phyloP scores from a whole-genome alignment of 345 rosid genomes.

The Ceriops decandra region DNA sequence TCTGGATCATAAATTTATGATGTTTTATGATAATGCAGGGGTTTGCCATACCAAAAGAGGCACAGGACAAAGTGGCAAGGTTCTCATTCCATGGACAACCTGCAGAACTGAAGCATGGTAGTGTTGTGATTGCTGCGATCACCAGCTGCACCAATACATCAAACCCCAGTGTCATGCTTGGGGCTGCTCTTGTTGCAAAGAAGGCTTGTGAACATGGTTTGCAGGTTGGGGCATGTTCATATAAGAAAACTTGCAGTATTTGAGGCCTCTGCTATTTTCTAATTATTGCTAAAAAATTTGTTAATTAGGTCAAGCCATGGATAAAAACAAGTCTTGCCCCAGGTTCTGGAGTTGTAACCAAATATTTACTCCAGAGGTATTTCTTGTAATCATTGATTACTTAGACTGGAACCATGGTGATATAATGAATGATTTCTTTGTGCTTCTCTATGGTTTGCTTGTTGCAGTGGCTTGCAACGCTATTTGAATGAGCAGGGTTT shows the following conservation, averaged over 20 bases:
- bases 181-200: slow-evolving; percentile 35
- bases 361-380: slow-evolving; percentile 77
- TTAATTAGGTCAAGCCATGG: slow-evolving; percentile 88
- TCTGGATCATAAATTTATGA: not conserved
- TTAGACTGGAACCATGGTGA: too few relatives aligned
- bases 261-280: too few relatives aligned
- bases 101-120: slow-evolving; percentile 31
- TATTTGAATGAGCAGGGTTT: slow-evolving; percentile 30
- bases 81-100: slow-evolving; percentile 74
- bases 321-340: slow-evolving; percentile 99
- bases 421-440: too few relatives aligned
- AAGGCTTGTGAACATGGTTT: slow-evolving; percentile 91
- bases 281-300: too few relatives aligned
- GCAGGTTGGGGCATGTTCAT: slow-evolving; percentile 44
- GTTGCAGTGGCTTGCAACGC: slow-evolving; percentile 58
- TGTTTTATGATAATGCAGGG: slow-evolving; percentile 44
- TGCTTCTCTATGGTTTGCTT: not conserved
- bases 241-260: too few relatives aligned
- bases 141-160: slow-evolving; percentile 37
- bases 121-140: slow-evolving; percentile 34
- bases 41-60: slow-evolving; percentile 86
- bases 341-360: slow-evolving; percentile 97
- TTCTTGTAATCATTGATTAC: too few relatives aligned
- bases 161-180: slow-evolving; percentile 33
- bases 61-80: slow-evolving; percentile 61